These are phyloP conservation scores for Madurella mycetomatis DNA, from an alignment of 2,329 filamentous ascomycete species.

Conservation along the genomic window DNA sequence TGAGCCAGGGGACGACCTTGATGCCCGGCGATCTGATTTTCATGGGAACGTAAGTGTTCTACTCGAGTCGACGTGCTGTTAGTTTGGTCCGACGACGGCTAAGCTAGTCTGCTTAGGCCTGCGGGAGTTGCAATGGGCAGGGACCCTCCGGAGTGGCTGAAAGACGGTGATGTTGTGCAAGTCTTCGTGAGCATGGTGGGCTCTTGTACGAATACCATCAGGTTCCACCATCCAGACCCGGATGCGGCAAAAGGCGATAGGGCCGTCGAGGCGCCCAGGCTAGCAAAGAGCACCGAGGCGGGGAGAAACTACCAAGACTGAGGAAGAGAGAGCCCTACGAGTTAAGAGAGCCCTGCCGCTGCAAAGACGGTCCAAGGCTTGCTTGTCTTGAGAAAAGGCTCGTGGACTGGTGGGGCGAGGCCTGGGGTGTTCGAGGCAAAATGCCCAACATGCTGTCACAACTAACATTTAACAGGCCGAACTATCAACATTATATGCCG, in stretches of 20 bases:
- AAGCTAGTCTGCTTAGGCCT: constrained; percentile 40
- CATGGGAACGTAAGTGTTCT: constrained; percentile 53
- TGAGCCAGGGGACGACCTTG: constrained; percentile 59
- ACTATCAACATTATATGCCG: too few relatives aligned
- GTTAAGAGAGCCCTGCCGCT: too few relatives aligned
- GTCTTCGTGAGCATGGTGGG: constrained; percentile 64
- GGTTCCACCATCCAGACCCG: constrained; percentile 34
- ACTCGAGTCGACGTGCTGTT: background rate
- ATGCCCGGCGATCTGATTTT: constrained; percentile 63
- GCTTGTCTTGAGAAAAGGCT: too few relatives aligned
- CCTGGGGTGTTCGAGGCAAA: too few relatives aligned
- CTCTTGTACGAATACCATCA: constrained; percentile 50
- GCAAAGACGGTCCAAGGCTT: too few relatives aligned
- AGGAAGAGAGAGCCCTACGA: too few relatives aligned
- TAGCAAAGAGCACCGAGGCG: too few relatives aligned
- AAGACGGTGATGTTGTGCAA: constrained; percentile 66
- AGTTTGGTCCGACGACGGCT: background rate
- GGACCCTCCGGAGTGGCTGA: constrained; percentile 62
- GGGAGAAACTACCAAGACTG: too few relatives aligned
- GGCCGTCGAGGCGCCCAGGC: too few relatives aligned
- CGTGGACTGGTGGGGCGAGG: too few relatives aligned
- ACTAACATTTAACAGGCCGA: too few relatives aligned
- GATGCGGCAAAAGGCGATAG: constrained; percentile 24
- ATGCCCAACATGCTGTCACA: too few relatives aligned
- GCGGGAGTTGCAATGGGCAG: constrained; percentile 68